Percentiles rank a stretch among this genome's conserved stretches.
Evolutionary conservation across 2,329 filamentous ascomycete species (phyloP).

Genomic region (Onygena corvina): DNA sequence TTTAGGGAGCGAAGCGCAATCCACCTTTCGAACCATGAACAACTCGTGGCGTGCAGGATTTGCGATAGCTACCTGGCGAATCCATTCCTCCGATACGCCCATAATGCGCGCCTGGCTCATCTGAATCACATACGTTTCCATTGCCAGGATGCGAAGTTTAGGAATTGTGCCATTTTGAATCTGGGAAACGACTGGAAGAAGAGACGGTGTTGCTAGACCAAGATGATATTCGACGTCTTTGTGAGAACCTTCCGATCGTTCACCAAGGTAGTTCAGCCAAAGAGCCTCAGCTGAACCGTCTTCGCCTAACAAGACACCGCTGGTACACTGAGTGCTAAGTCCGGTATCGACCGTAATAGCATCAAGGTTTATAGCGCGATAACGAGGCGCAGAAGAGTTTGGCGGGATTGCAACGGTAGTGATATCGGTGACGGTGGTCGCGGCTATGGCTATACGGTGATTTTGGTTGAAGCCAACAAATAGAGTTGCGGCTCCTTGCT

Average conservation of each 20-base stretch:
- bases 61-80: conserved; percentile 72
- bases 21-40: conserved; percentile 93
- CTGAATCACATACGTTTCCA: conserved; percentile 88
- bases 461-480: conserved; percentile 99
- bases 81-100: conserved; percentile 94
- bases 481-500: conserved; percentile 85
- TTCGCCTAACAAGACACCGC: conserved; percentile 77
- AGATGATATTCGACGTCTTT: conserved; percentile 96
- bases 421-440: conserved; percentile 92
- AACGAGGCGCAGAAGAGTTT: conserved; percentile 79
- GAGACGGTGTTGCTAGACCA: conserved; percentile 73
- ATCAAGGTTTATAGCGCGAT: conserved; percentile 89
- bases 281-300: conserved; percentile 89
- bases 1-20: conserved; percentile 43
- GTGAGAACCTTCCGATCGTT: conserved; percentile 63
- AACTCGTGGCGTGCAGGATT: conserved; percentile 91
- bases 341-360: conserved; percentile 95
- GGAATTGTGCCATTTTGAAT: conserved; percentile 67
- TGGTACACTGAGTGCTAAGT: conserved; percentile 81
- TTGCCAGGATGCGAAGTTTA: conserved; percentile 76
- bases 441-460: conserved; percentile 79
- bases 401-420: conserved; percentile 94
- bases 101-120: conserved; percentile 96
- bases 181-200: conserved; percentile 77
- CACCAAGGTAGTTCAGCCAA: conserved; percentile 93